Evolutionary conservation across 1,139 yeast species (phyloP).

Genomic region (Sugiyamaella japonica): DNA sequence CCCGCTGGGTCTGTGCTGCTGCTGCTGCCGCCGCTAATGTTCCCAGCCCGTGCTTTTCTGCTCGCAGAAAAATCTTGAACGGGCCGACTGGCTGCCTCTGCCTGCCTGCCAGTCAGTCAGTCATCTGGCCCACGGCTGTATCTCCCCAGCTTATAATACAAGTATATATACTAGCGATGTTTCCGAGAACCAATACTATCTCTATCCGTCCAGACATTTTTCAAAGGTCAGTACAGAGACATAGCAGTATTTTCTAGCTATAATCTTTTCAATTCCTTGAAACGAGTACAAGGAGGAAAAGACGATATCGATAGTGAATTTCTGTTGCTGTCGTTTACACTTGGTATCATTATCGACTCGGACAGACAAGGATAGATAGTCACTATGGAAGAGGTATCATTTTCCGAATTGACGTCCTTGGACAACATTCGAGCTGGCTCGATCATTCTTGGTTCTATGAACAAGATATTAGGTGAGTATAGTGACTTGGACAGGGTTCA

Average conservation of each 20-base stretch:
- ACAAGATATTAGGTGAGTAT: constrained; percentile 41
- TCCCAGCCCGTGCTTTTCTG: too few relatives aligned
- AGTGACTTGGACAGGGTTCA: constrained; percentile 15
- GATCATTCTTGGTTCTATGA: constrained; percentile 43
- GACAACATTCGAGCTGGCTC: constrained; percentile 44
- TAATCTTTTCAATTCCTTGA: not conserved
- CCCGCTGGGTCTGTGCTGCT: too few relatives aligned
- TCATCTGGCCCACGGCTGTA: not conserved
- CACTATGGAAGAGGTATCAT: constrained; percentile 34
- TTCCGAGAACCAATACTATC: not conserved
- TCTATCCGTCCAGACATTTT: not conserved
- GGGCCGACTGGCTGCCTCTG: not conserved
- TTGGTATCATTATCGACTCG: not conserved
- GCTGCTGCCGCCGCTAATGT: not conserved
- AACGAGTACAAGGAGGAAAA: not conserved
- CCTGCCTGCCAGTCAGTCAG: too few relatives aligned
- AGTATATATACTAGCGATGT: not conserved
- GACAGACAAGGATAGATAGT: not conserved
- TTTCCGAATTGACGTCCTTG: constrained; percentile 33
- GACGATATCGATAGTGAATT: not conserved
- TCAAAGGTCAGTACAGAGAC: too few relatives aligned
- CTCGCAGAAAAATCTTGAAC: not conserved
- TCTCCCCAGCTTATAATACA: too few relatives aligned
- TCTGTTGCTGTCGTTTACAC: not conserved
- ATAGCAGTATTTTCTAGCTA: too few relatives aligned